phyloP scores from a whole-genome alignment of 2,329 filamentous ascomycete species.

The Seiridium cupressi region DNA sequence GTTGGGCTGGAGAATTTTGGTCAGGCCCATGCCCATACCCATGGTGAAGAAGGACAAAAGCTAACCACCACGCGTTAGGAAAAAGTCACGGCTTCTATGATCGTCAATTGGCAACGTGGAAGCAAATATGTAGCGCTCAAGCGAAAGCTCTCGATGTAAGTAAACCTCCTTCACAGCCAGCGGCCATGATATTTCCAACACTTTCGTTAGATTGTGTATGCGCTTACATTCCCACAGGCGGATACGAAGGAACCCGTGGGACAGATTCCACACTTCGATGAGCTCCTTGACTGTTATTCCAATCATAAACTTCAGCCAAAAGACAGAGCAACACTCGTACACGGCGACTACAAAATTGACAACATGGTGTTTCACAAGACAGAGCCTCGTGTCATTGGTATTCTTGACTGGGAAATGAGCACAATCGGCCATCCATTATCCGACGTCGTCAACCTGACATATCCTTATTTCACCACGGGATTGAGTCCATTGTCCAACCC shows the following conservation, averaged over 20 bases:
- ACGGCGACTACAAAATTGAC: conserved; percentile 93
- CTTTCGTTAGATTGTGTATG: too few species aligned
- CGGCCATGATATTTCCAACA: neutral
- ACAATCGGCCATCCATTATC: conserved; percentile 89
- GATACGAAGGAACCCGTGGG: conserved; percentile 66
- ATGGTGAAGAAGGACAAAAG: too few species aligned
- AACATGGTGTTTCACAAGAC: conserved; percentile 85
- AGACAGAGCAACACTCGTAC: conserved; percentile 75
- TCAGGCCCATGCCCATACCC: neutral
- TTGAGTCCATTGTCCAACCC: neutral
- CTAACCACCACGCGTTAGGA: conserved; percentile 40
- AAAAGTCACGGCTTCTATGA: conserved; percentile 75
- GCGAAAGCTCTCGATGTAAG: conserved; percentile 68
- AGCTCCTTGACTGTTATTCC: conserved; percentile 74
- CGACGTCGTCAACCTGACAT: conserved; percentile 74
- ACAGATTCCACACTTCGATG: conserved; percentile 75
- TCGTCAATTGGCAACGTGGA: conserved; percentile 82
- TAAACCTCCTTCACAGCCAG: neutral
- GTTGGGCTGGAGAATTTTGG: conserved; percentile 67
- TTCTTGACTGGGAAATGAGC: conserved; percentile 97
- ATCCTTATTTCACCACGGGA: conserved; percentile 4
- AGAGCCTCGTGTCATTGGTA: conserved; percentile 81
- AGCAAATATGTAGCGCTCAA: conserved; percentile 73
- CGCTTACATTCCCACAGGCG: conserved; percentile 34
- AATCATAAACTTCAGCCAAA: conserved; percentile 67